These are phyloP conservation scores for Laetiporus sulphureus DNA, from an alignment of 1,284 basidiomycete genomes.

Conservation along the genomic window DNA sequence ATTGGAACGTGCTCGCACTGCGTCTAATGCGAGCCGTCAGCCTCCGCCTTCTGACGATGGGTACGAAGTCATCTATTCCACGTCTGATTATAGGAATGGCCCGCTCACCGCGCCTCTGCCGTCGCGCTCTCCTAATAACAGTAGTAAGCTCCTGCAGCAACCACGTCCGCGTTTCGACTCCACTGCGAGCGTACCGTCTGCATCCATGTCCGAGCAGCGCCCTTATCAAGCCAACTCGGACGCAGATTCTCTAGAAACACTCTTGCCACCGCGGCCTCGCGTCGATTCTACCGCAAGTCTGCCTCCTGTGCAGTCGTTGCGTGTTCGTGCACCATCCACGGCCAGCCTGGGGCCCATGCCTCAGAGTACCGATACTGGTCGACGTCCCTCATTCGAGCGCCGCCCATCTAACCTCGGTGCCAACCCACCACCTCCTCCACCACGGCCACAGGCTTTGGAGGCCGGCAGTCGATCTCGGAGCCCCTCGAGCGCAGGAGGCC, in stretches of 20 bases:
- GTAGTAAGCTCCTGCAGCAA: background rate
- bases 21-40: slow-evolving; percentile 15
- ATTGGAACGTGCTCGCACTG: slow-evolving; percentile 16
- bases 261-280: slow-evolving; percentile 4
- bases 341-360: slow-evolving; percentile 6
- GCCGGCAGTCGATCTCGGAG: no score
- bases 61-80: slow-evolving; percentile 21
- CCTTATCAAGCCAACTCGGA: no score
- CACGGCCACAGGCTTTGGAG: no score
- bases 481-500: slow-evolving; percentile 14
- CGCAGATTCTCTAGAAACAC: no score
- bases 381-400: no score
- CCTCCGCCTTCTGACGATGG: slow-evolving; percentile 8
- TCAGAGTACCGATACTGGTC: no score
- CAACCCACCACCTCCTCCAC: no score
- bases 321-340: slow-evolving; percentile 15
- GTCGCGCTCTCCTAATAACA: no score
- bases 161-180: no score
- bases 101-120: background rate
- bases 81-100: slow-evolving; percentile 10
- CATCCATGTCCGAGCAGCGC: no score
- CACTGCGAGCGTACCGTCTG: no score
- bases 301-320: slow-evolving; percentile 8
- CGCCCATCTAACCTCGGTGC: no score
- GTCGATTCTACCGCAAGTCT: slow-evolving; percentile 6